These are phyloP conservation scores for Incumbomyces delicatus DNA, from an alignment of 2,329 filamentous ascomycete genomes.

Conservation along the genomic window DNA sequence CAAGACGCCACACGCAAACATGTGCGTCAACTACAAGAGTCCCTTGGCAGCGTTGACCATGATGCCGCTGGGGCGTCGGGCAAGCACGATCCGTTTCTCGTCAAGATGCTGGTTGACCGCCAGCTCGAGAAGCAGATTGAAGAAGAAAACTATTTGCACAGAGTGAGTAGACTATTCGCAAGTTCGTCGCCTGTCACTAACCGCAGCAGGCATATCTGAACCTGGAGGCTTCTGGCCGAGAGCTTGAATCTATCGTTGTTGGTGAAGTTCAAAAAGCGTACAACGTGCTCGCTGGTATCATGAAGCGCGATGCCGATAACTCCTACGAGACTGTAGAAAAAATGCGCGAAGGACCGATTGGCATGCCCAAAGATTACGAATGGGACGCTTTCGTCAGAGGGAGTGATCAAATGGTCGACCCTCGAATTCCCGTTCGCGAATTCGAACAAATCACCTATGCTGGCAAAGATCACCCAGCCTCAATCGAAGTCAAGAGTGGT, in stretches of 20 bases:
- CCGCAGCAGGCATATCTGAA: conserved; percentile 72
- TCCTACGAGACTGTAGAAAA: conserved; percentile 69
- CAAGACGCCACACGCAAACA: conserved; percentile 74
- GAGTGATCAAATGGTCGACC: conserved; percentile 80
- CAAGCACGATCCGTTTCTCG: conserved; percentile 84
- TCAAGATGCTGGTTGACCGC: conserved; percentile 75
- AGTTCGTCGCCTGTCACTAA: conserved; percentile 17
- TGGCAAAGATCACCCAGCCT: conserved; percentile 75
- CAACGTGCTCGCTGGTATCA: conserved; percentile 81
- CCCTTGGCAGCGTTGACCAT: conserved; percentile 66
- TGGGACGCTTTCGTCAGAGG: conserved; percentile 74
- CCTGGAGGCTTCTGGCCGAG: conserved; percentile 83
- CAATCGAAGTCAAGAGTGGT: conserved; percentile 75
- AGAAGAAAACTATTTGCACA: conserved; percentile 93
- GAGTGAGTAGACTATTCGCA: conserved; percentile 45
- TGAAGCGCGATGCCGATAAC: conserved; percentile 83
- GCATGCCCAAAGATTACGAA: conserved; percentile 90
- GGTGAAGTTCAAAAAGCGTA: conserved; percentile 98
- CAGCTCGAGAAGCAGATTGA: conserved; percentile 88
- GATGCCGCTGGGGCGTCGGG: conserved; percentile 67
- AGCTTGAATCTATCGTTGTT: conserved; percentile 92
- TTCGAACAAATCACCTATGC: conserved; percentile 82
- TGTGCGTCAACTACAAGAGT: conserved; percentile 71
- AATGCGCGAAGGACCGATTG: conserved; percentile 71
- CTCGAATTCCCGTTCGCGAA: conserved; percentile 65